A percentile compares a stretch with the other conserved stretches of the same genome.
Evolutionary conservation across 768 basidiomycete genomes (phyloP).

Genomic region (Tricholoma terreum): DNA sequence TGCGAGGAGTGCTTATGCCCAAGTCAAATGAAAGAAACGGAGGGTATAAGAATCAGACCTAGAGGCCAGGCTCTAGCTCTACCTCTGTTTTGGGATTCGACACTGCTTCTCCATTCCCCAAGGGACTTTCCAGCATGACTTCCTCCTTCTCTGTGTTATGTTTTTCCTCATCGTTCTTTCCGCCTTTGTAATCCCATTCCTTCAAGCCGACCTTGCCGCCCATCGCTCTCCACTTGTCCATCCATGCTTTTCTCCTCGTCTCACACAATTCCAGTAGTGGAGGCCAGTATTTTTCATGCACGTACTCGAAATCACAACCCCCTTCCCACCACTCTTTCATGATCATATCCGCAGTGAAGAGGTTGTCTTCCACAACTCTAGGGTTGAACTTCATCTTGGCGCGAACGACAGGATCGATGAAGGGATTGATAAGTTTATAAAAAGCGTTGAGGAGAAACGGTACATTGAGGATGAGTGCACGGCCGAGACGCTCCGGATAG

Average conservation of each 20-base stretch:
- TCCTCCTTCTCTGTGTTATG: slow-evolving; percentile 2
- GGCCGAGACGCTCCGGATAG: slow-evolving; percentile 83
- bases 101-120: background rate
- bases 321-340: slow-evolving; percentile 74
- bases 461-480: slow-evolving; percentile 73
- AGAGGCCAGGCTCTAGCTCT: background rate
- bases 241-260: slow-evolving; percentile 45
- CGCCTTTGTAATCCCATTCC: slow-evolving; percentile 75
- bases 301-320: slow-evolving; percentile 61
- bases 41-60: background rate
- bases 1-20: background rate
- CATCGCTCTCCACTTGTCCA: slow-evolving; percentile 60
- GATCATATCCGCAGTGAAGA: slow-evolving; percentile 70
- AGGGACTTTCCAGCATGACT: background rate
- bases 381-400: slow-evolving; percentile 77
- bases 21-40: background rate
- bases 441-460: slow-evolving; percentile 75
- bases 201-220: slow-evolving; percentile 70
- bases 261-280: slow-evolving; percentile 54
- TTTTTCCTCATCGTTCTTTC: background rate
- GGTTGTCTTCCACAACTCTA: slow-evolving; percentile 54
- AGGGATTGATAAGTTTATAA: slow-evolving; percentile 74
- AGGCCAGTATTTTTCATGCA: slow-evolving; percentile 75
- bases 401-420: slow-evolving; percentile 81
- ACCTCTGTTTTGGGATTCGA: slow-evolving; percentile 3